Base-by-base conservation (phyloP, 441 rosid genomes). In the Adansonia rubrostipa region DNA sequence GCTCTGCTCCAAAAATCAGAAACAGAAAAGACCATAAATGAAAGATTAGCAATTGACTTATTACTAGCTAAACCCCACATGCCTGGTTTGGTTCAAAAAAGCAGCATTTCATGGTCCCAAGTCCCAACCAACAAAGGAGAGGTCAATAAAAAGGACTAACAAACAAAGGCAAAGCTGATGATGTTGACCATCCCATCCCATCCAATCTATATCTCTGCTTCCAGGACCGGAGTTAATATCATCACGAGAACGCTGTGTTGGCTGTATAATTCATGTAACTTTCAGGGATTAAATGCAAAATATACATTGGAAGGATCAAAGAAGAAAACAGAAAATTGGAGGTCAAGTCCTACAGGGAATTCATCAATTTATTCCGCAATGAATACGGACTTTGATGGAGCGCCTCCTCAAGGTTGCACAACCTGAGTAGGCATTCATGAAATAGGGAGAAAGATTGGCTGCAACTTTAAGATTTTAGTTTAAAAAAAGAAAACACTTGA, bases 41-140 rank as follows among this genome's bases (percentile, higher is more conserved):
- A 68, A 45, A 68, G 72, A 45, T 68, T 68, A 68, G 56, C 33
- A 20, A 20, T 68, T 47, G 56, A 20, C 72, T 10, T 5, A 19
- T n/a, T 42, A 45, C 2, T 9, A 20, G 33, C 73, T 57, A 8
- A 78, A 60, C 60, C 75, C 84, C 80, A 76, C 73, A 48, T 73
- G 76, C 62, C 17, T 8, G 24, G 63, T 66, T 44, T 14, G 80
- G 61, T 62, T 62, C 6, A 62, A 64, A n/a, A 62, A 62, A 28
- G 42, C 42, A 62, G n/a, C 42, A 62, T 62, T 62, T 56, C 61
- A 63, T 14, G 71, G 42, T 56, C 79, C 70, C 22, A 10, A 9
- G 1, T 22, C 65, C 33, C 65, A 60, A 58, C 70, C 62, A 2
- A 58, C 3, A 3, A 0, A 20, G 56, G 3, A 42, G 50, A 66